Percentiles rank a stretch among this genome's conserved stretches.
Conservation (phyloP, 2,329 filamentous ascomycete genomes). For the Plectosphaerella plurivora region DNA sequence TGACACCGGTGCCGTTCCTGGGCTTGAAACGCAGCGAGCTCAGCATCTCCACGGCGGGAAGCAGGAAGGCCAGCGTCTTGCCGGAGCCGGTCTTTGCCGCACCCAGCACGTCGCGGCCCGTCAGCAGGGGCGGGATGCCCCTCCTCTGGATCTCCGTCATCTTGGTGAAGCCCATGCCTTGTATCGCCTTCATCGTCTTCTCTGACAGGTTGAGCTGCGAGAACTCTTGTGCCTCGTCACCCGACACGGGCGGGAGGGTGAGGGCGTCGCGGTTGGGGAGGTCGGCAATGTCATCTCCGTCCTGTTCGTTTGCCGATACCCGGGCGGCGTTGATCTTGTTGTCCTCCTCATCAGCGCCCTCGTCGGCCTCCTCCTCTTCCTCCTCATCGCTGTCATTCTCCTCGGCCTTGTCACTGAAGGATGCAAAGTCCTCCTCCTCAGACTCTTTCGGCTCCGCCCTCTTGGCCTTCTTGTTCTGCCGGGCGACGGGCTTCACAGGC, state of each 20-base stretch:
- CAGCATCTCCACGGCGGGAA: conserved; percentile 92
- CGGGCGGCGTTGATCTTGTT: conserved; percentile 14
- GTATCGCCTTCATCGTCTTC: conserved; percentile 81
- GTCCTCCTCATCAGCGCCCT: conserved; percentile 14
- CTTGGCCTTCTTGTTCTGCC: conserved; percentile 40
- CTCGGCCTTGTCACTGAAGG: neutral
- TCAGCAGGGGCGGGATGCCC: conserved; percentile 81
- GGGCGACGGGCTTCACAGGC: conserved; percentile 19
- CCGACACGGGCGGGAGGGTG: conserved; percentile 49
- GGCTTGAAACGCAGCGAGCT: conserved; percentile 89
- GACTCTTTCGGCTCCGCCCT: conserved; percentile 20
- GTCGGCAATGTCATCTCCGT: conserved; percentile 23
- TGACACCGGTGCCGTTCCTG: conserved; percentile 85
- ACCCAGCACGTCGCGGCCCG: conserved; percentile 87
- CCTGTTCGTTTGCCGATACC: conserved; percentile 20
- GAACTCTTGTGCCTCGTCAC: conserved; percentile 65
- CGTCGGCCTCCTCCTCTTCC: conserved; percentile 22
- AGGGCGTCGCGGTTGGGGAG: conserved; percentile 33
- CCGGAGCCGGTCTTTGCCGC: conserved; percentile 95
- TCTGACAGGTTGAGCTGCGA: conserved; percentile 79
- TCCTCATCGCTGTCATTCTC: conserved; percentile 18
- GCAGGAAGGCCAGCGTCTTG: conserved; percentile 92
- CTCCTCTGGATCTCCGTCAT: conserved; percentile 95
- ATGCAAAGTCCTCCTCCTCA: conserved; percentile 9
- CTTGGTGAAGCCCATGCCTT: conserved; percentile 86